A percentile compares a stretch with the other conserved stretches of the same genome.
These are phyloP conservation scores for Alternaria sp. DNA, from an alignment of 2,329 filamentous ascomycete species.

Conservation along the genomic window DNA sequence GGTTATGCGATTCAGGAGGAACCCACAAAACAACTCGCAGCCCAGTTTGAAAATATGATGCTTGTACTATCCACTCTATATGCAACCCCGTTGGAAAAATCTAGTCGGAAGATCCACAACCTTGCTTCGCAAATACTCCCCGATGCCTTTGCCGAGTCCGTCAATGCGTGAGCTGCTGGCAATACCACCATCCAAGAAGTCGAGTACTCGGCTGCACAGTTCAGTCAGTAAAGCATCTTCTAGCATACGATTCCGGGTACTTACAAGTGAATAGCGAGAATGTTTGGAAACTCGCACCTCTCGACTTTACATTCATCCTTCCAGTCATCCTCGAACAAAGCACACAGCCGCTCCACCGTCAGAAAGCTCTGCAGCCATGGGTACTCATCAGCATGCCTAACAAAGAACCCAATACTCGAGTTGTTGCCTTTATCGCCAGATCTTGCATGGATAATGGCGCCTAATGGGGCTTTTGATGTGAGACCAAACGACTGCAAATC, in stretches of 20 bases:
- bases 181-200: neutral
- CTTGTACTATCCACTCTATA: too few species aligned
- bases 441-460: too few species aligned
- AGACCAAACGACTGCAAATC: too few species aligned
- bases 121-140: neutral
- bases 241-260: neutral
- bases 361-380: constrained; percentile 23
- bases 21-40: too few species aligned
- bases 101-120: neutral
- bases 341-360: constrained; percentile 10
- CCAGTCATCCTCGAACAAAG: neutral
- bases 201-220: neutral
- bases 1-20: too few species aligned
- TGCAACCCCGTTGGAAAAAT: too few species aligned
- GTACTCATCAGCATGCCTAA: constrained; percentile 23
- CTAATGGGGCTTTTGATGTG: too few species aligned
- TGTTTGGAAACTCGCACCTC: constrained; percentile 10
- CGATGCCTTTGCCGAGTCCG: neutral
- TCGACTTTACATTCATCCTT: constrained; percentile 13
- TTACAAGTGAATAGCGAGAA: constrained; percentile 11
- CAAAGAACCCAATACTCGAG: constrained; percentile 50
- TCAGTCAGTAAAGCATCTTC: too few species aligned
- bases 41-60: too few species aligned
- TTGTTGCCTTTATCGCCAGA: constrained; percentile 38
- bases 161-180: neutral